Base-by-base conservation (phyloP, 1,139 yeast genomes). In the Saccharomyces uvarum region DNA sequence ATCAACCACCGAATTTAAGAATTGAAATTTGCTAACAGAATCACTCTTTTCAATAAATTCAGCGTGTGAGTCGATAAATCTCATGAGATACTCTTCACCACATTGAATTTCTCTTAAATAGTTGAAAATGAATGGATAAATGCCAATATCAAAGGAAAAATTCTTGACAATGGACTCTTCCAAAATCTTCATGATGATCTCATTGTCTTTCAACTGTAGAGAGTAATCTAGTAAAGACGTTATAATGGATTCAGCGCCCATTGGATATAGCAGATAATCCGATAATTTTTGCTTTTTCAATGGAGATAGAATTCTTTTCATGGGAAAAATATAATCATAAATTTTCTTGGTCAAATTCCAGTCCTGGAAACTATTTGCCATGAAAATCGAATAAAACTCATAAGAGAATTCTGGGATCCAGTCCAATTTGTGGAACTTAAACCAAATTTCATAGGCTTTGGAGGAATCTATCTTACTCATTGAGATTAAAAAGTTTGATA, bases 361-460 rank as follows among this genome's bases (percentile, higher is more conserved):
- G 56, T 72, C 68, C 46, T 63, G 64, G 54, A 65, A 61, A 48
- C 66, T 60, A 53, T 66, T 67, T 11, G 68, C 63, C 56, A 74
- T 59, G 26, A 73, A 58, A 28, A 63, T 63, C 41, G 65, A 55
- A 57, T 74, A 73, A 51, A 73, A 74, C n/a, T 70, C 71, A 52
- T 71, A 69, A 1, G 74, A 67, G 48, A 74, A 72, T 55, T 72
- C 74, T 4, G 76, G 75, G 2, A 73, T 69, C 75, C 75, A 73
- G 11, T 66, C 64, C 51, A 72, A 62, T 52, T 65, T 65, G 51
- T 67, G 68, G 54, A 71, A 73, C 51, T 70, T 69, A 1, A 61
- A 54, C 73, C 72, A 71, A 41, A 71, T 61, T 46, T 68, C 64
- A 57, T 70, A 62, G 8, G 74, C 68, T 54, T 66, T 70, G 32